Percentiles rank a stretch among this genome's conserved stretches.
phyloP scores from a whole-genome alignment of 805 yeast species.

The Tetrapisispora namnaoensis region DNA sequence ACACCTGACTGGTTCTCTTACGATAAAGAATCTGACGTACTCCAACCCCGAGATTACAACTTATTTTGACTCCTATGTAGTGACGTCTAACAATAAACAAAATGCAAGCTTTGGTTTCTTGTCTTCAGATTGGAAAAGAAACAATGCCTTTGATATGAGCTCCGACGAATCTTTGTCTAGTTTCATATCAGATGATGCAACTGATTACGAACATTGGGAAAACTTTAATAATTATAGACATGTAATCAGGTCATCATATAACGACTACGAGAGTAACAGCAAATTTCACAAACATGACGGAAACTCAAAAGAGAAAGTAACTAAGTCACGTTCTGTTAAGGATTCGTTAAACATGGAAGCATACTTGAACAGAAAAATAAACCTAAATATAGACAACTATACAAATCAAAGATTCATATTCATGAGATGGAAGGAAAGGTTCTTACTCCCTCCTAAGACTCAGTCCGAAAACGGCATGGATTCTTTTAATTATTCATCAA shows the following conservation, averaged over 20 bases:
- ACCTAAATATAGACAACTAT: slow-evolving; percentile 13
- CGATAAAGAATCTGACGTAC: slow-evolving; percentile 58
- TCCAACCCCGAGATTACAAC: slow-evolving; percentile 65
- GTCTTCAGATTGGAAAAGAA: slow-evolving; percentile 19
- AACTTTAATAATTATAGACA: slow-evolving; percentile 41
- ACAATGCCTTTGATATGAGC: neutral
- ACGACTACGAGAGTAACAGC: neutral
- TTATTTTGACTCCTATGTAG: slow-evolving; percentile 44
- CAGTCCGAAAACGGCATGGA: slow-evolving; percentile 21
- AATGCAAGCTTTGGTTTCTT: slow-evolving; percentile 17
- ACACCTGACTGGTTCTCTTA: slow-evolving; percentile 50
- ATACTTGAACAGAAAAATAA: neutral
- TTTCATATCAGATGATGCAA: slow-evolving; percentile 50
- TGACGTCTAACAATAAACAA: slow-evolving; percentile 11
- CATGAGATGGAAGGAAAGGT: slow-evolving; percentile 96
- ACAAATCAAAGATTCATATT: slow-evolving; percentile 44
- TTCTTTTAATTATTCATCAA: slow-evolving; percentile 1
- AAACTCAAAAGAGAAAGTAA: neutral
- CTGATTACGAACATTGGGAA: slow-evolving; percentile 59
- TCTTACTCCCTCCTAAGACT: slow-evolving; percentile 30
- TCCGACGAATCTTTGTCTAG: slow-evolving; percentile 21
- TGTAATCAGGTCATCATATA: slow-evolving; percentile 4
- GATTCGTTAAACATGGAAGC: neutral
- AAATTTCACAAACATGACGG: neutral
- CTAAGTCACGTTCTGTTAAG: neutral